phyloP scores from a whole-genome alignment of 176 grass and related monocot species.

The Secale cereale region DNA sequence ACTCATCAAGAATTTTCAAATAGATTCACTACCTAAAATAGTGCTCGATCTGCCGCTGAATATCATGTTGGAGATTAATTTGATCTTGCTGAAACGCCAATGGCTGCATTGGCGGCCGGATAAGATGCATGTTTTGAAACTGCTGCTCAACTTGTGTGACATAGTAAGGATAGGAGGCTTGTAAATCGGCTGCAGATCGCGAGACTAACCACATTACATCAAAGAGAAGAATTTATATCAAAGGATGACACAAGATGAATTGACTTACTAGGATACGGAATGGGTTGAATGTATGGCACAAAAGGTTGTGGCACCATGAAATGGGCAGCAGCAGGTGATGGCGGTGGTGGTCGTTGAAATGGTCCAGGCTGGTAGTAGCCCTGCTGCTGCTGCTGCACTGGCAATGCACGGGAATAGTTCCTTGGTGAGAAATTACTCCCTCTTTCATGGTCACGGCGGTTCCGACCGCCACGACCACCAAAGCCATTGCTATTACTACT shows the following conservation, averaged over 20 bases:
- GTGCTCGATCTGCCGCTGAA: slow-evolving; percentile 67
- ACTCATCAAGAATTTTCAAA: neutral
- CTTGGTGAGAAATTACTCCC: slow-evolving; percentile 39
- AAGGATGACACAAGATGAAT: neutral
- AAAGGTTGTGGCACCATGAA: slow-evolving; percentile 36
- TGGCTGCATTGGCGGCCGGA: slow-evolving; percentile 35
- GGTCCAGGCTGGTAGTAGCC: slow-evolving; percentile 28
- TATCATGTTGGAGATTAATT: slow-evolving; percentile 31
- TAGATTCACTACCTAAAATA: slow-evolving; percentile 76
- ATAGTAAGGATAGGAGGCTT: slow-evolving; percentile 35
- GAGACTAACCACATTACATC: slow-evolving; percentile 26
- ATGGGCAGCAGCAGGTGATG: slow-evolving; percentile 15
- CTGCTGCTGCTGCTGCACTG: slow-evolving; percentile 28
- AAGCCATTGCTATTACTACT: slow-evolving; percentile 24
- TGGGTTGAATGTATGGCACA: slow-evolving; percentile 23
- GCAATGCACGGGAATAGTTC: slow-evolving; percentile 19
- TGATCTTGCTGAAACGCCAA: slow-evolving; percentile 29
- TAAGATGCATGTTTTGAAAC: slow-evolving; percentile 47
- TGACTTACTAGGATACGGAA: slow-evolving; percentile 48
- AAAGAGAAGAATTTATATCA: neutral
- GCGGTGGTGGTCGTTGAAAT: slow-evolving; percentile 23
- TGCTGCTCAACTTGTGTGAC: slow-evolving; percentile 47
- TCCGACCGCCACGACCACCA: slow-evolving; percentile 39
- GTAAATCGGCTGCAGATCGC: slow-evolving; percentile 23
- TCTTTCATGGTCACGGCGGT: slow-evolving; percentile 49